phyloP scores from a whole-genome alignment of 176 grass and related monocot genomes.

The Typha latifolia region DNA sequence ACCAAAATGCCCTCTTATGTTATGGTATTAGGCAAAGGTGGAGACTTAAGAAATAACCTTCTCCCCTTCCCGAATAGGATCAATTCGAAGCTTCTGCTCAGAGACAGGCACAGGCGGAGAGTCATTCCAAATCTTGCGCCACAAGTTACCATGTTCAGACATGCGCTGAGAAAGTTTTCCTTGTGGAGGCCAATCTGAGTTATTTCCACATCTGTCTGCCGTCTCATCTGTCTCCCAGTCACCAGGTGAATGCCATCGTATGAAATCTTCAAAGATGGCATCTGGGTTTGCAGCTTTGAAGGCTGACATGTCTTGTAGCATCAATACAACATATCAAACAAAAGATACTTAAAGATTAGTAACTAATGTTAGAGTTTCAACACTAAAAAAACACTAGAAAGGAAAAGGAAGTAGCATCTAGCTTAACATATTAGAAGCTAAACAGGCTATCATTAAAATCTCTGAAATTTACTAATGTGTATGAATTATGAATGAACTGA shows the following conservation, averaged over 20 bases:
- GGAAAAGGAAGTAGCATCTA: slow-evolving; percentile 10
- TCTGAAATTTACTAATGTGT: background rate
- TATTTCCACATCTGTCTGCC: slow-evolving; percentile 26
- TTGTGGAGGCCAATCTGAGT: slow-evolving; percentile 64
- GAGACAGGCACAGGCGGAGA: slow-evolving; percentile 68
- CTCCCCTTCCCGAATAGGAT: slow-evolving; percentile 88
- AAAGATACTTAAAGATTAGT: background rate
- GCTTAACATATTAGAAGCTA: background rate
- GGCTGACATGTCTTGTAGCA: slow-evolving; percentile 85
- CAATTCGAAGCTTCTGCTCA: slow-evolving; percentile 77
- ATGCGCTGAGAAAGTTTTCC: slow-evolving; percentile 84
- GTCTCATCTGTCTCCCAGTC: slow-evolving; percentile 60
- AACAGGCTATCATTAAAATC: background rate
- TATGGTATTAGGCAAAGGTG: background rate
- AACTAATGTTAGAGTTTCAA: background rate
- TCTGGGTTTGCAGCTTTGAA: slow-evolving; percentile 99
- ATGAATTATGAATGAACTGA: background rate
- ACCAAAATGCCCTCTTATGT: background rate
- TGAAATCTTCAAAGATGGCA: slow-evolving; percentile 95
- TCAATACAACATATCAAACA: background rate
- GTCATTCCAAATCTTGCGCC: slow-evolving; percentile 94
- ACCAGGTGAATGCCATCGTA: slow-evolving; percentile 95
- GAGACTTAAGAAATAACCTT: slow-evolving; percentile 43
- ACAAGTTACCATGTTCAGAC: slow-evolving; percentile 85
- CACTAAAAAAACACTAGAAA: slow-evolving; percentile 1